Evolutionary conservation across 768 basidiomycete species (phyloP).

Genomic region (Collybiopsis confluens): DNA sequence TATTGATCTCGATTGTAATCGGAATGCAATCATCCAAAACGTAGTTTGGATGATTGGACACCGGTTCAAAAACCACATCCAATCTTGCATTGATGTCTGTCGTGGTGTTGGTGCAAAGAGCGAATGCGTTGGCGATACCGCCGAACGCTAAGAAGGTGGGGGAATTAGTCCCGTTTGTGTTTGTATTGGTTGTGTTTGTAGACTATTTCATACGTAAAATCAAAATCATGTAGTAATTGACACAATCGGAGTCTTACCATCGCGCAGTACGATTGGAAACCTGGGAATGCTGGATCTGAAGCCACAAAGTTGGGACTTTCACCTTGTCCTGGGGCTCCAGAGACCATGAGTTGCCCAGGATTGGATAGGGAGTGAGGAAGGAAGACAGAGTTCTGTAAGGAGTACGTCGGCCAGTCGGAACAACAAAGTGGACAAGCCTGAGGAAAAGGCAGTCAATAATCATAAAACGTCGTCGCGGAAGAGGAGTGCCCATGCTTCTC

Average conservation of each 20-base stretch:
- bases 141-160: constrained; percentile 33
- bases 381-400: constrained; percentile 35
- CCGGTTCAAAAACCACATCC: constrained; percentile 40
- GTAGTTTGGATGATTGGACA: constrained; percentile 40
- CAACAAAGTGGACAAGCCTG: constrained; percentile 39
- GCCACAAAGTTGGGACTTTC: constrained; percentile 43
- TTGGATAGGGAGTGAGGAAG: constrained; percentile 33
- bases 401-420: constrained; percentile 38
- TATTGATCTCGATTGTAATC: constrained; percentile 24
- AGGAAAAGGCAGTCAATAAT: not conserved
- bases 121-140: constrained; percentile 35
- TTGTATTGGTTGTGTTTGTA: constrained; percentile 19
- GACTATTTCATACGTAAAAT: not conserved
- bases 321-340: constrained; percentile 31
- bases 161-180: constrained; percentile 21
- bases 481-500: constrained; percentile 10
- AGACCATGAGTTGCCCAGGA: constrained; percentile 34
- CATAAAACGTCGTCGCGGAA: not conserved
- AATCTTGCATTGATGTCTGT: constrained; percentile 36
- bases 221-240: constrained; percentile 5
- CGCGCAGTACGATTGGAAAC: constrained; percentile 36
- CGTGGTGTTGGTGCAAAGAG: constrained; percentile 38
- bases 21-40: constrained; percentile 31
- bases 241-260: constrained; percentile 31
- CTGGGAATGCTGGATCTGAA: constrained; percentile 39